Percentiles rank a stretch among this genome's conserved stretches.
These are phyloP conservation scores for Pyricularia pennisetigena DNA, from an alignment of 2,329 filamentous ascomycete genomes.

Conservation along the genomic window DNA sequence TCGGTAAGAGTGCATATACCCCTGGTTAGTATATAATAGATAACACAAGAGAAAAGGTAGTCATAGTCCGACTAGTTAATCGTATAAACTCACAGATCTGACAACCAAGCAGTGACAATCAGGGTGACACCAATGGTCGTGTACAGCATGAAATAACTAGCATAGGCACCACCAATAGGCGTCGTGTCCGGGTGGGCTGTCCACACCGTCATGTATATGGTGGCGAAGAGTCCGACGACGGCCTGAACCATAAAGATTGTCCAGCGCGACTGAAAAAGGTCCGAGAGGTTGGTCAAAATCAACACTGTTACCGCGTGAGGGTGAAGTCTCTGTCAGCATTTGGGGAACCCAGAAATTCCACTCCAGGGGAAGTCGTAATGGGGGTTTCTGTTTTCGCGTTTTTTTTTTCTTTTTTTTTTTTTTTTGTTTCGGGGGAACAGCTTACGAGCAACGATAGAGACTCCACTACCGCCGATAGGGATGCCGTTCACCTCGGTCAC, in stretches of 20 bases:
- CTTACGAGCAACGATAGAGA: slow-evolving; percentile 31
- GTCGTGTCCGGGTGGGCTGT: slow-evolving; percentile 31
- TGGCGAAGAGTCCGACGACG: slow-evolving; percentile 33
- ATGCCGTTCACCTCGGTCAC: slow-evolving; percentile 36
- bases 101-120: slow-evolving; percentile 41
- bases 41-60: too few relatives aligned
- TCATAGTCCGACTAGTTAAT: too few relatives aligned
- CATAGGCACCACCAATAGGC: slow-evolving; percentile 35
- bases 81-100: slow-evolving; percentile 25
- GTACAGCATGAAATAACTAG: slow-evolving; percentile 40
- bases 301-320: slow-evolving; percentile 24
- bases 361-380: too few relatives aligned
- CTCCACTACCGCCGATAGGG: slow-evolving; percentile 35
- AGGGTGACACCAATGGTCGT: slow-evolving; percentile 38
- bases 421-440: too few relatives aligned
- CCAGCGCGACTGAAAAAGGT: slow-evolving; percentile 38
- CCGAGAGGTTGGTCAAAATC: slow-evolving; percentile 43
- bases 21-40: neutral
- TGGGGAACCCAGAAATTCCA: neutral
- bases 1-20: neutral
- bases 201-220: slow-evolving; percentile 44
- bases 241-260: slow-evolving; percentile 36
- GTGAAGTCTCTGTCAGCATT: neutral
- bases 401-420: too few relatives aligned
- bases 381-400: too few relatives aligned